Conservation (phyloP, 1,284 basidiomycete genomes). For the Malassezia sp. region DNA sequence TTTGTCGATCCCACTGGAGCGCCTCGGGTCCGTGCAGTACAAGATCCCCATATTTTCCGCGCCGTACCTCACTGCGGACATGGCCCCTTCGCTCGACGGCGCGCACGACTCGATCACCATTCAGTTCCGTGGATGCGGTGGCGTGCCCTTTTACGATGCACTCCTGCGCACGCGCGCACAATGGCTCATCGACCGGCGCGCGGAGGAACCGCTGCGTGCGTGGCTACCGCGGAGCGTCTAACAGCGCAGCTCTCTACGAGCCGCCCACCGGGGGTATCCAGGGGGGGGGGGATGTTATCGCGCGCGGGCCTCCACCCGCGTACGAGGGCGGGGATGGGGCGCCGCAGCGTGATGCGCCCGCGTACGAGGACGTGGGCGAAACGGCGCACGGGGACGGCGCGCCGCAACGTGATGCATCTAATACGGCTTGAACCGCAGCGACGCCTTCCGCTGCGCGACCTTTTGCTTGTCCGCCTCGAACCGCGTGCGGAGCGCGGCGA, state of each 20-base stretch:
- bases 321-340: conserved; percentile 1
- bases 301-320: no score
- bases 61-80: background rate
- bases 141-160: background rate
- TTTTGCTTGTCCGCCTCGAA: conserved; percentile 40
- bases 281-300: background rate
- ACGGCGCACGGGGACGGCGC: background rate
- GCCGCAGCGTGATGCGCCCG: background rate
- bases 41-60: background rate
- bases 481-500: conserved; percentile 33
- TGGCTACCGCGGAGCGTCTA: background rate
- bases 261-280: conserved; percentile 14
- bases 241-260: conserved; percentile 7
- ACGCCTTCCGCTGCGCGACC: conserved; percentile 34
- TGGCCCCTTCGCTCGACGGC: background rate
- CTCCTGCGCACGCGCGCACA: background rate
- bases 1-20: background rate
- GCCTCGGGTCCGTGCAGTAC: background rate
- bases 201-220: background rate
- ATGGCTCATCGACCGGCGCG: background rate
- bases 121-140: background rate
- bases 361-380: background rate
- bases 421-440: conserved; percentile 38
- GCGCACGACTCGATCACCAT: background rate
- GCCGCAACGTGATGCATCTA: background rate